Evolutionary conservation across 1,284 basidiomycete species (phyloP), one percentile per base, ranked within the genome.

Genomic region (Boletus semigastroideus): DNA sequence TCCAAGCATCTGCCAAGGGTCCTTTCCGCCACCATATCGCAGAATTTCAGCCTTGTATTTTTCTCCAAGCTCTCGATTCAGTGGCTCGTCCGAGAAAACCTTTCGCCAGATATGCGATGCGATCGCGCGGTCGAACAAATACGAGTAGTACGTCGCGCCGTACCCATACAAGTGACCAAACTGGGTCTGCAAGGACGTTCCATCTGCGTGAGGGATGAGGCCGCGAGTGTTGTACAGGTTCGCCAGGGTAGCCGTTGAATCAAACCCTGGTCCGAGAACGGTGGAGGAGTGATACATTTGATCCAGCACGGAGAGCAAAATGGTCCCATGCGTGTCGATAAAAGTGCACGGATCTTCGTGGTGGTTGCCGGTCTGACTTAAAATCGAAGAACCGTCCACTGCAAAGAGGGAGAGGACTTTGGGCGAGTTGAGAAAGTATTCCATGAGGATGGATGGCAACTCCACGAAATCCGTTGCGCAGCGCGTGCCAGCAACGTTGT

Each of bases 391-490:
- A 45, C 68, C 74, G 56, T 78, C 74, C 42, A 66, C 64, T 54
- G 82, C 78, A 62, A 98, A 93, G 14, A 97, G 80, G 9, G 85
- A 80, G 14, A 98, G 81, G 16, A 98, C 93, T 9, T 76, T 71
- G 0, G 92, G 85, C 0, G 94, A 94, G 39, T 82, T 87, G 36
- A 97, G 82, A 74, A 99, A 92, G 67, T 95, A 93, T 69, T 99
- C 97, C 97, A 99, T 99, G 20, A 99, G 83, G 61, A 99, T 97
- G 11, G 95, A 98, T 0, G 96, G 97, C 3, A 99, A 78, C 68
- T 99, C 96, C 59, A 98, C 96, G 67, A 99, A 98, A 69, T 99
- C 96, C 0, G 96, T 99, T 0, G 97, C 92, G 67, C 95, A 98
- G n/a, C 97, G 90, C 2, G 96, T 99, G 5, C 97, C 97, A 0